A percentile compares a stretch with the other conserved stretches of the same genome.
Conservation (phyloP, 176 grass and related monocot species). For the Leersia perrieri region DNA sequence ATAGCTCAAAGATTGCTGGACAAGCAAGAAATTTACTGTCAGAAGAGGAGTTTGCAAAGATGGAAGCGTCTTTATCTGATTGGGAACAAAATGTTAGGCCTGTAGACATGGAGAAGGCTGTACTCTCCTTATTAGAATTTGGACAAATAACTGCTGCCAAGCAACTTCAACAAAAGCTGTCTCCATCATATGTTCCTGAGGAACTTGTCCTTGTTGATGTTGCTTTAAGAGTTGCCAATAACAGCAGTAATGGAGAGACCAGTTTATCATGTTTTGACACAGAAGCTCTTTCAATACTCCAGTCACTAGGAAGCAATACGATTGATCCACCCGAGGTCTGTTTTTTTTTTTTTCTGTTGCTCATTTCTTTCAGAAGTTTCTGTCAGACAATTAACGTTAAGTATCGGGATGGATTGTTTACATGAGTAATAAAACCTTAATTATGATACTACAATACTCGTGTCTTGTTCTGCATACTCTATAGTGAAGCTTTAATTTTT, state of each 20-base stretch:
- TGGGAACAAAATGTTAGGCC: slow-evolving; percentile 93
- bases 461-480: background rate
- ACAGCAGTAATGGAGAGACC: slow-evolving; percentile 54
- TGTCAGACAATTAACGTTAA: background rate
- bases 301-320: slow-evolving; percentile 43
- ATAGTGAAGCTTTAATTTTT: background rate
- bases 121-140: slow-evolving; percentile 94
- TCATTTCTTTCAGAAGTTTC: slow-evolving; percentile 15
- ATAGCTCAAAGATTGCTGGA: slow-evolving; percentile 46
- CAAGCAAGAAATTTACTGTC: slow-evolving; percentile 50
- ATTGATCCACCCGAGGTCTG: slow-evolving; percentile 75
- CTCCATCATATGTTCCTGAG: slow-evolving; percentile 74
- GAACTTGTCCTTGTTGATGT: slow-evolving; percentile 86
- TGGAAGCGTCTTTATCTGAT: slow-evolving; percentile 72
- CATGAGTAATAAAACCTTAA: slow-evolving; percentile 1
- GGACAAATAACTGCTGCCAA: slow-evolving; percentile 97
- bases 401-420: background rate
- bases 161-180: slow-evolving; percentile 92
- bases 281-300: slow-evolving; percentile 52
- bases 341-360: slow-evolving; percentile 36
- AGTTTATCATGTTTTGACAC: slow-evolving; percentile 54
- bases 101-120: slow-evolving; percentile 90
- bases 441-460: background rate
- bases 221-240: slow-evolving; percentile 75
- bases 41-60: slow-evolving; percentile 65